phyloP scores from a whole-genome alignment of 352 stramenopile genomes.

The Globisporangium megalacanthum region DNA sequence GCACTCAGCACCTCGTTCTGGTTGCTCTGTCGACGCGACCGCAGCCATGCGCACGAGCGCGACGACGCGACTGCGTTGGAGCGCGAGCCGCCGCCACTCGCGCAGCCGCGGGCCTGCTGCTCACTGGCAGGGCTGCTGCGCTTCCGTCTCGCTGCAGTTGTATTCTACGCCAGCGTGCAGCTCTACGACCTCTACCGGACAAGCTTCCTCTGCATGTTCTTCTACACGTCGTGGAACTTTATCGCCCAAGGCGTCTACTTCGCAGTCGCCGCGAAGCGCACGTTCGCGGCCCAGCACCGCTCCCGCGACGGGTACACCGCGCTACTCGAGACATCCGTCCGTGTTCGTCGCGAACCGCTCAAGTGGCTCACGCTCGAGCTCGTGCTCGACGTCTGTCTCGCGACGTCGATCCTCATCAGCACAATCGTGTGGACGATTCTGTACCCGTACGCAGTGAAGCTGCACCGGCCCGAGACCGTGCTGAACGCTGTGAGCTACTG shows the following conservation, averaged over 20 bases:
- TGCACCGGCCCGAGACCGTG: constrained; percentile 39
- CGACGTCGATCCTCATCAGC: constrained; percentile 61
- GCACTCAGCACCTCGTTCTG: constrained; percentile 40
- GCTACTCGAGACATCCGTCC: constrained; percentile 22
- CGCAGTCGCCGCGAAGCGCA: constrained; percentile 22
- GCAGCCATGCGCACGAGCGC: no score
- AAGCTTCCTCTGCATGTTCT: constrained; percentile 38
- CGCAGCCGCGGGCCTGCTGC: constrained; percentile 40
- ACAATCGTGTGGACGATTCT: constrained; percentile 72
- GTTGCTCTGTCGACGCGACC: constrained; percentile 25
- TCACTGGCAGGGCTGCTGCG: constrained; percentile 33
- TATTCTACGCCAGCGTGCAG: constrained; percentile 56
- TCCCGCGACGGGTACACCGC: constrained; percentile 22
- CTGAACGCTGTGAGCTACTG: constrained; percentile 79
- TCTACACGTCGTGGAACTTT: constrained; percentile 88
- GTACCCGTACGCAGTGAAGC: constrained; percentile 53
- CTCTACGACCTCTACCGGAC: constrained; percentile 58
- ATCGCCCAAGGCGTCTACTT: constrained; percentile 70
- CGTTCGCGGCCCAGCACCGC: constrained; percentile 15
- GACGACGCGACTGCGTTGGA: neutral
- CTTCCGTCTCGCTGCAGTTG: constrained; percentile 26
- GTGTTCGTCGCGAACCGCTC: no score
- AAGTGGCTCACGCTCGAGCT: constrained; percentile 53
- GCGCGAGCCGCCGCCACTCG: constrained; percentile 8
- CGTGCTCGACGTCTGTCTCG: constrained; percentile 61